Evolutionary conservation across 164 flowering plant genomes (phyloP), one percentile per base, ranked within the genome.

Genomic region (Magnolia kwangsiensis): DNA sequence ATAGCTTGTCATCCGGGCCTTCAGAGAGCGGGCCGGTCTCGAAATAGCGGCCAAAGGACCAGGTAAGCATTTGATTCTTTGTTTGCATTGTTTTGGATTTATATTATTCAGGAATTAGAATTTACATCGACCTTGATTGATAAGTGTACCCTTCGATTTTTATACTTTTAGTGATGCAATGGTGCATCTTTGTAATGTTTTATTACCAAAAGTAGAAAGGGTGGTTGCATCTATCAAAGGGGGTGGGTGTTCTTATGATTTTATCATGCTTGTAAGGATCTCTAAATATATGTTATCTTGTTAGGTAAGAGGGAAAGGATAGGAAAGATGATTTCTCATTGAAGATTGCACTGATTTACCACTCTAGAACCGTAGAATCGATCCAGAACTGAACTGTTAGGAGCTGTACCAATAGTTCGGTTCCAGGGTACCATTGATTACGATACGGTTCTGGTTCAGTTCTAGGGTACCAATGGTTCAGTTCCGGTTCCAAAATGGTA

Each of bases 21-120:
- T 78, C 91, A 0, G 92, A 91, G 45, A 90, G 82, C 61, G 98
- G 98, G 4, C 78, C 89, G 77, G 96, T 88, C 55, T 92, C 97
- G 1, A 96, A 91, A 78, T 96, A 97, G 97, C 84, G 97, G 69
- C 94, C 92, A 16, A 91, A 86, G 79, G 98, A 94, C 67, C 85
- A 95, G 80, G 99, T 96, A 88, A 83, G 82, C 77, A 77, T 24
- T 77, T 9, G 2, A 63, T 72, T 63, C 20, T 3, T 72, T 71
- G 14, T 68, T 72, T 50, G 63, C 24, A 0, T 50, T 11, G 8
- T 23, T 51, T 21, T 71, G 1, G 29, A 0, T 51, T 11, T 71
- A 0, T 9, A 13, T 66, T 21, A 66, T 23, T 23, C 29, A 21
- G 11, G 29, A 27, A 1, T 66, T 66, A 19, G 18, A 55, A 55